Base-by-base conservation (phyloP, 2,329 filamentous ascomycete genomes). In the Claviceps quebecensis region DNA sequence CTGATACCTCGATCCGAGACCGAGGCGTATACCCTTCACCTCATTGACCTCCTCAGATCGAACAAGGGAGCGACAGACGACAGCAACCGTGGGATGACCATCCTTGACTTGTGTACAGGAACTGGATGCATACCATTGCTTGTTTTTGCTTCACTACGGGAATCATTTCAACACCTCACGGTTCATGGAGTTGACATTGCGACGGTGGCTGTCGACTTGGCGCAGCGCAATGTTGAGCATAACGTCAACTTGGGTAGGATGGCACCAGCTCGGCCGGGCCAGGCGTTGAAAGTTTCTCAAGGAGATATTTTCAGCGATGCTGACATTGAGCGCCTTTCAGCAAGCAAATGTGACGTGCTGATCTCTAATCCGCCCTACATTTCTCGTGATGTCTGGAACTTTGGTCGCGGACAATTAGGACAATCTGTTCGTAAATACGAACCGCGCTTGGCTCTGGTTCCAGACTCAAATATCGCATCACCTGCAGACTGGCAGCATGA, bases 301-400 rank as follows among this genome's bases (percentile, higher is more conserved):
- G 74, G 70, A 1, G 68, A 81, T 53, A 64, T 81, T 14, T 79
- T 80, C 54, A 60, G 63, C 6, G 65, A 73, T 16, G 60, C 58
- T 37, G 68, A 67, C 54, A 64, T 72, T 49, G 44, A 55, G 3
- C 36, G 52, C 2, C 53, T 69, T 2, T 45, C 61, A 1, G 43
- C 45, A 8, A 49, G 46, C 16, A 57, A 39, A 3, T 75, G 64
- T 60, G 82, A 94, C 55, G 68, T 97, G 4, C 67, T 98, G 1
- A 77, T 93, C 38, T 86, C 86, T 1, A 98, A 98, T 61, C 93
- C 93, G 16, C 93, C 93, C 0, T 97, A 97, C 64, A 83, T 97
- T 48, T 94, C 89, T 2, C 69, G 72, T 0, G 57, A 63, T 40
- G 59, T 66, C 9, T 73, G 69, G 69, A 53, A 63, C 38, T 56